Conservation (phyloP, 2,329 filamentous ascomycete species). For the Fusarium anthophilum region DNA sequence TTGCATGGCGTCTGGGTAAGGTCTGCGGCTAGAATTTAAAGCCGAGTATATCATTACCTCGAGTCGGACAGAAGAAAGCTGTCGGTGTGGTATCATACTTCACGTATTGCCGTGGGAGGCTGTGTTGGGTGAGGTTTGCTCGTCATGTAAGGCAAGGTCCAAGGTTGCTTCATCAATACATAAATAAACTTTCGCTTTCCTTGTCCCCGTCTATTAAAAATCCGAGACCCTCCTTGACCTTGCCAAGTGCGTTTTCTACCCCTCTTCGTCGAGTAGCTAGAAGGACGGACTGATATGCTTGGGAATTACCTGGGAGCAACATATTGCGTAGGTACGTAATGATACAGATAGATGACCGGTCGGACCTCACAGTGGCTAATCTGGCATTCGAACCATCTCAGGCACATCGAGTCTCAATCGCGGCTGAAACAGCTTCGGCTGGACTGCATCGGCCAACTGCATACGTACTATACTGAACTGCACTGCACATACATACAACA, state of each 20-base stretch:
- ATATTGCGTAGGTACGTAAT: background rate
- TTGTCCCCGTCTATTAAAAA: background rate
- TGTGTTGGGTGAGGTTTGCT: background rate
- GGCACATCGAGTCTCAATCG: constrained; percentile 16
- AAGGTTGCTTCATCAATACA: background rate
- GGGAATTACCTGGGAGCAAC: background rate
- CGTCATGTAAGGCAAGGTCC: background rate
- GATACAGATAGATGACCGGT: background rate
- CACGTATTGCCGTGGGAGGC: background rate
- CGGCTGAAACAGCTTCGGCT: constrained; percentile 20
- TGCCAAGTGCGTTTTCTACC: background rate
- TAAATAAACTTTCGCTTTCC: background rate
- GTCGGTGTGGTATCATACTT: background rate
- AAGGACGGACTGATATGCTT: background rate
- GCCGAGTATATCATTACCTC: background rate
- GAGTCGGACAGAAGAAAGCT: background rate
- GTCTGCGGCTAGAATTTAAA: background rate
- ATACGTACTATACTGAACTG: background rate
- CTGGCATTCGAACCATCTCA: background rate
- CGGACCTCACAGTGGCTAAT: constrained; percentile 3
- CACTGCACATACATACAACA: background rate
- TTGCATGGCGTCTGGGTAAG: background rate
- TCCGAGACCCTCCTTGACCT: background rate
- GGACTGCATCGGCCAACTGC: constrained; percentile 1
- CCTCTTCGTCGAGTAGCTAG: background rate